A percentile compares a stretch with the other conserved stretches of the same genome.
These are phyloP conservation scores for Saturnispora besseyi DNA, from an alignment of 805 yeast species.

Conservation along the genomic window DNA sequence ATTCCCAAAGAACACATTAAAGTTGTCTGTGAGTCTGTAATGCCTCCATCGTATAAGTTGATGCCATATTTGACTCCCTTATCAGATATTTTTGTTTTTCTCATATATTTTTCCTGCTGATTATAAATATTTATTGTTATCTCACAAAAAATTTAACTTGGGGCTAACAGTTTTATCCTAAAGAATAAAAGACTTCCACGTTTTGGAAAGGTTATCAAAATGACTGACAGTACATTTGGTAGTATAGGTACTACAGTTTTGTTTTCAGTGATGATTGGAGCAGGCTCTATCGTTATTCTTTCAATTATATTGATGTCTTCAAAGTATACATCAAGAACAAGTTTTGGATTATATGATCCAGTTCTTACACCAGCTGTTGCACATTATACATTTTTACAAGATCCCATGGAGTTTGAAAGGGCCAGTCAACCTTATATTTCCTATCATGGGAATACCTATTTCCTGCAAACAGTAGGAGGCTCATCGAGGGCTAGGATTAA, in stretches of 20 bases:
- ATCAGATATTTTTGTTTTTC: no score
- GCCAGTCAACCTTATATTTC: constrained; percentile 9
- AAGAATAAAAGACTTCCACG: background rate
- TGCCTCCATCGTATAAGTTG: no score
- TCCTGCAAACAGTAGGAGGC: constrained; percentile 1
- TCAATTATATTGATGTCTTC: constrained; percentile 52
- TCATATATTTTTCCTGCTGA: background rate
- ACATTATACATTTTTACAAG: constrained; percentile 13
- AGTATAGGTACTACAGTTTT: constrained; percentile 50
- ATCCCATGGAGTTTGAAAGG: constrained; percentile 1
- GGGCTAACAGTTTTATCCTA: background rate
- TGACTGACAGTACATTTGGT: constrained; percentile 17
- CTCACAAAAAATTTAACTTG: no score
- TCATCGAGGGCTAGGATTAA: constrained; percentile 15
- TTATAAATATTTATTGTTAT: background rate
- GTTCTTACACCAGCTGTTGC: constrained; percentile 8
- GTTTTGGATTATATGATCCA: constrained; percentile 43
- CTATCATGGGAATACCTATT: constrained; percentile 5
- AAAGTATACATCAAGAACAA: constrained; percentile 49
- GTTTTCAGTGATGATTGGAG: constrained; percentile 54
- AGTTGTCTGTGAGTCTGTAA: no score
- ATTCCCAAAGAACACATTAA: no score
- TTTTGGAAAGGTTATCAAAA: background rate
- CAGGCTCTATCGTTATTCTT: constrained; percentile 49
- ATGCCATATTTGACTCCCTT: no score